phyloP scores from a whole-genome alignment of 345 rosid genomes.

The Cardamine occulta region DNA sequence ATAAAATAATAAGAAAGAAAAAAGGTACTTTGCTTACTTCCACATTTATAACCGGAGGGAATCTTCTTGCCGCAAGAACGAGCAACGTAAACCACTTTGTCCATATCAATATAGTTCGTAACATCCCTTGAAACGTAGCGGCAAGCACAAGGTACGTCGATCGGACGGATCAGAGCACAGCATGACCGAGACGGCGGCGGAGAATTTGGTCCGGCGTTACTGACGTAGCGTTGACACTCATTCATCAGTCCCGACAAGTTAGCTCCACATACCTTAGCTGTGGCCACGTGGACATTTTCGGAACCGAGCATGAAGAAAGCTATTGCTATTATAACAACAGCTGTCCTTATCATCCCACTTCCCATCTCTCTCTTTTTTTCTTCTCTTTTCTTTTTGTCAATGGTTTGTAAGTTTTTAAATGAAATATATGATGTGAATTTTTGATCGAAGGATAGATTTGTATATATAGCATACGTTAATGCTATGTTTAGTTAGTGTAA shows the following conservation, averaged over 20 bases:
- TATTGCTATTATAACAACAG: background rate
- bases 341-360: constrained; percentile 9
- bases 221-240: constrained; percentile 41
- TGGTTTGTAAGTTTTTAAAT: background rate
- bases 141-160: constrained; percentile 47
- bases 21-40: constrained; percentile 40
- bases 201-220: constrained; percentile 31
- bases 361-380: constrained; percentile 2
- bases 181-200: constrained; percentile 44
- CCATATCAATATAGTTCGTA: constrained; percentile 45
- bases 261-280: constrained; percentile 40
- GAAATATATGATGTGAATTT: constrained; percentile 11
- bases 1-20: background rate
- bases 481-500: constrained; percentile 20
- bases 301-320: constrained; percentile 25
- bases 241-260: constrained; percentile 38
- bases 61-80: constrained; percentile 50
- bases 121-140: constrained; percentile 37
- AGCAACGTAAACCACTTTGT: constrained; percentile 52
- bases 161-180: constrained; percentile 26
- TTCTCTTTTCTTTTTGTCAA: background rate
- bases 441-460: background rate
- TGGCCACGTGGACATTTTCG: constrained; percentile 16
- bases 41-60: constrained; percentile 50
- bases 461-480: constrained; percentile 32